A percentile compares a stretch with the other conserved stretches of the same genome.
These are phyloP conservation scores for Penicillium capsulatum DNA, from an alignment of 2,329 filamentous ascomycete genomes.

Conservation along the genomic window DNA sequence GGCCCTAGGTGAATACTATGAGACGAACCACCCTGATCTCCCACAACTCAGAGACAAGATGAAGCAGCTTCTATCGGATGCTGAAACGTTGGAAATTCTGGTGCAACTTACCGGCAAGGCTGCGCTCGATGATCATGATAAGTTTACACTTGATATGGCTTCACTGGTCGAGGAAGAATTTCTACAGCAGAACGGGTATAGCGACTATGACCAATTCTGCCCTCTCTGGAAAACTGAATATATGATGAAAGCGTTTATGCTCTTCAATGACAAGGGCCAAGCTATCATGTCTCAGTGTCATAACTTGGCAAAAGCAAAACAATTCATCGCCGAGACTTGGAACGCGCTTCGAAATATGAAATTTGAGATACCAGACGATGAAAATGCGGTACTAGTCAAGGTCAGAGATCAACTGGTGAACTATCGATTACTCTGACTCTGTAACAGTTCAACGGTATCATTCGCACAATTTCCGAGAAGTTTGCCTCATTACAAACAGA, in stretches of 20 bases:
- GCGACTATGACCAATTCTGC: conserved; percentile 98
- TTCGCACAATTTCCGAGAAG: not conserved
- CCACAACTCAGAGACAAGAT: conserved; percentile 87
- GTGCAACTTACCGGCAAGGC: conserved; percentile 98
- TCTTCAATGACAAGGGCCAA: conserved; percentile 94
- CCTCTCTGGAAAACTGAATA: conserved; percentile 99
- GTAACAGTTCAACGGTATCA: not conserved
- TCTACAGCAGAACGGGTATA: conserved; percentile 98
- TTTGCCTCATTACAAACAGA: not conserved
- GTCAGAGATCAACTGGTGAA: not conserved
- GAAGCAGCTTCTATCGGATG: conserved; percentile 87
- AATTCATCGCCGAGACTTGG: not conserved
- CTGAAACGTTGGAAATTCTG: conserved; percentile 96
- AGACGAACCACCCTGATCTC: conserved; percentile 90
- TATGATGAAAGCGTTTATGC: conserved; percentile 99
- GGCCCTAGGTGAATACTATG: conserved; percentile 87
- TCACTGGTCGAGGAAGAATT: conserved; percentile 96
- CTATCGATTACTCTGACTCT: not conserved
- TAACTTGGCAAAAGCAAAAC: conserved; percentile 47
- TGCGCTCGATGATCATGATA: conserved; percentile 90
- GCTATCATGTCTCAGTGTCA: conserved; percentile 90
- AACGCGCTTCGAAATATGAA: not conserved
- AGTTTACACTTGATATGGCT: conserved; percentile 94
- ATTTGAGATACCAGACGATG: not conserved
- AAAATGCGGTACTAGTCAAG: not conserved